These are phyloP conservation scores for Hericium alpestre DNA, from an alignment of 768 basidiomycete genomes.

Conservation along the genomic window DNA sequence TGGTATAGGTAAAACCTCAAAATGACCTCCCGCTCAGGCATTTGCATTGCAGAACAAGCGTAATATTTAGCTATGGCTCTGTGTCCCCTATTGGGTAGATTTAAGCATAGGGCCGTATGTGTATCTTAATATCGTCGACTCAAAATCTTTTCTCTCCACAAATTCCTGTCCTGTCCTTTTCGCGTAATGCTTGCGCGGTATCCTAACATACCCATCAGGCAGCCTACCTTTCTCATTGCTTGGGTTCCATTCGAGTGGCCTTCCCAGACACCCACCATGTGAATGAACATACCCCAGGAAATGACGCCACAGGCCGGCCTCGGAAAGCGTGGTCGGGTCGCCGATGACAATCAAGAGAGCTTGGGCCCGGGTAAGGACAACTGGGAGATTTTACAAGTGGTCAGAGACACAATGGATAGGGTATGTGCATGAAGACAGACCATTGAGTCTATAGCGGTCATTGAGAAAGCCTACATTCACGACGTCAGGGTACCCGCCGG, in stretches of 20 bases:
- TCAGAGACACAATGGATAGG: no score
- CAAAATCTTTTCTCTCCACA: no score
- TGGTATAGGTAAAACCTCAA: no score
- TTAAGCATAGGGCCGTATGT: no score
- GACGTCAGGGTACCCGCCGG: no score
- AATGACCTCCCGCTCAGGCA: no score
- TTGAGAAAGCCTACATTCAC: conserved; percentile 24
- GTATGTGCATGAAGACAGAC: conserved; percentile 12
- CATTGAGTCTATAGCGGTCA: conserved; percentile 29
- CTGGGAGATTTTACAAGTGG: conserved; percentile 18
- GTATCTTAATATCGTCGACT: no score
- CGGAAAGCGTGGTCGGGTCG: conserved; percentile 42
- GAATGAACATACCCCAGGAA: conserved; percentile 47
- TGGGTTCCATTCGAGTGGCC: not conserved
- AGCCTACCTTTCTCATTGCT: not conserved
- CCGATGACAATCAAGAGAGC: conserved; percentile 50
- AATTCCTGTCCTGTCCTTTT: no score
- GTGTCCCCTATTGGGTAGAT: no score
- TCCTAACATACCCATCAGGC: not conserved
- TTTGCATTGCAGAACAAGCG: no score
- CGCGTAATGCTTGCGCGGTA: not conserved
- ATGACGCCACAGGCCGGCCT: conserved; percentile 49
- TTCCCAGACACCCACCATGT: conserved; percentile 46
- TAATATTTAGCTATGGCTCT: no score
- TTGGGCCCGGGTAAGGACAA: conserved; percentile 50